These are phyloP conservation scores for Phytopythium kandeliae DNA, from an alignment of 352 stramenopile genomes.

Conservation along the genomic window DNA sequence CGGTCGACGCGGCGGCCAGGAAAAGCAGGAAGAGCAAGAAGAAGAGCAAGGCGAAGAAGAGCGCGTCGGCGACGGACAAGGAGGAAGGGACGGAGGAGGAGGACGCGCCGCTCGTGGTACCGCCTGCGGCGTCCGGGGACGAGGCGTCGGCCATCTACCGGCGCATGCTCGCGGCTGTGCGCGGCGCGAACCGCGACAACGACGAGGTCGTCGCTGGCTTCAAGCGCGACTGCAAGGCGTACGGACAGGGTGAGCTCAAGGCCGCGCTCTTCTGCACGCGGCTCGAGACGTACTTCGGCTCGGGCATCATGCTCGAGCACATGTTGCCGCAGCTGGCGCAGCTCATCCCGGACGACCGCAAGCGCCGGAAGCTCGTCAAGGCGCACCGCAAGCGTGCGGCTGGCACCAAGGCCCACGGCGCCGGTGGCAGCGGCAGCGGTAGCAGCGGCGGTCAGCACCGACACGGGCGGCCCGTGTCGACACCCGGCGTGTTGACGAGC, in stretches of 20 bases:
- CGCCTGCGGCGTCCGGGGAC: constrained; percentile 52
- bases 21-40: constrained; percentile 8
- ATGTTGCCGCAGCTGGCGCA: constrained; percentile 74
- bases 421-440: neutral
- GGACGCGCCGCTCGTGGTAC: constrained; percentile 29
- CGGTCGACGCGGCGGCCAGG: constrained; percentile 15
- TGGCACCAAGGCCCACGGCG: neutral
- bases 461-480: constrained; percentile 29
- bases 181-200: constrained; percentile 64
- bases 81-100: constrained; percentile 2
- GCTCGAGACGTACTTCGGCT: constrained; percentile 59
- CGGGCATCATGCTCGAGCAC: constrained; percentile 69
- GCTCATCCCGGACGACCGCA: constrained; percentile 72
- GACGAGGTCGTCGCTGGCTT: constrained; percentile 67
- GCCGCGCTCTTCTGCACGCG: constrained; percentile 58
- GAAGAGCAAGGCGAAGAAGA: constrained; percentile 9
- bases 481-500: constrained; percentile 19
- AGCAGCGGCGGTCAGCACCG: constrained; percentile 2
- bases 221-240: constrained; percentile 77
- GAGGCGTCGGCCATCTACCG: constrained; percentile 79
- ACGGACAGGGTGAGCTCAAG: constrained; percentile 55
- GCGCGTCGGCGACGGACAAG: too few species aligned
- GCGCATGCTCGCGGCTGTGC: constrained; percentile 69
- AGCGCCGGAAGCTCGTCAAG: constrained; percentile 69
- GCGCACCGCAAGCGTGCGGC: constrained; percentile 32